These are phyloP conservation scores for Farysia itapuensis DNA, from an alignment of 1,284 basidiomycete species.

Conservation along the genomic window DNA sequence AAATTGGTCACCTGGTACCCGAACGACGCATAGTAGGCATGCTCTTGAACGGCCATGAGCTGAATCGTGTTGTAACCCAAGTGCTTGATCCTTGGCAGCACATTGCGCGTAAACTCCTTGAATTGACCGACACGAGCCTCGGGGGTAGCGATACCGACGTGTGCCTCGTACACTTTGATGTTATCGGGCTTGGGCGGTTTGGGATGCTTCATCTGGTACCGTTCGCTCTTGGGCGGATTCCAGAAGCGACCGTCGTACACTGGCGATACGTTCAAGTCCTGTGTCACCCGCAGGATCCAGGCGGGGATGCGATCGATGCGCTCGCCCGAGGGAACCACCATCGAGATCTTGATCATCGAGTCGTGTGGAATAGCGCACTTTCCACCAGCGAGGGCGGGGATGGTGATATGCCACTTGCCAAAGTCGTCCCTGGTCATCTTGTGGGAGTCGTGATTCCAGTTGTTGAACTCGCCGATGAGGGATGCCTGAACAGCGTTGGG, in stretches of 20 bases:
- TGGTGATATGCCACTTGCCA: conserved; percentile 85
- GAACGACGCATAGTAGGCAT: conserved; percentile 98
- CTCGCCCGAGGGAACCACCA: conserved; percentile 72
- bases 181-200: conserved; percentile 71
- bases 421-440: conserved; percentile 86
- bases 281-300: conserved; percentile 93
- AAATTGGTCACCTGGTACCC: conserved; percentile 97
- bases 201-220: conserved; percentile 80
- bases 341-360: conserved; percentile 75
- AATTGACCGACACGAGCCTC: conserved; percentile 88
- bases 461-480: conserved; percentile 93
- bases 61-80: conserved; percentile 97
- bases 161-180: conserved; percentile 91
- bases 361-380: conserved; percentile 86
- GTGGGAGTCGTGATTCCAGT: conserved; percentile 75
- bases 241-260: conserved; percentile 97
- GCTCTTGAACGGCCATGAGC: conserved; percentile 82
- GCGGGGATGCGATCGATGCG: conserved; percentile 87
- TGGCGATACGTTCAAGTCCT: conserved; percentile 84
- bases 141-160: conserved; percentile 92
- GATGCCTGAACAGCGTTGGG: conserved; percentile 80
- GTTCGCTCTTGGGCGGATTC: conserved; percentile 77
- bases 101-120: conserved; percentile 81
- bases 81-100: conserved; percentile 82
- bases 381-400: conserved; percentile 67